Evolutionary conservation across 2,329 filamentous ascomycete genomes (phyloP).

Genomic region (Aspergillus chevalieri): DNA sequence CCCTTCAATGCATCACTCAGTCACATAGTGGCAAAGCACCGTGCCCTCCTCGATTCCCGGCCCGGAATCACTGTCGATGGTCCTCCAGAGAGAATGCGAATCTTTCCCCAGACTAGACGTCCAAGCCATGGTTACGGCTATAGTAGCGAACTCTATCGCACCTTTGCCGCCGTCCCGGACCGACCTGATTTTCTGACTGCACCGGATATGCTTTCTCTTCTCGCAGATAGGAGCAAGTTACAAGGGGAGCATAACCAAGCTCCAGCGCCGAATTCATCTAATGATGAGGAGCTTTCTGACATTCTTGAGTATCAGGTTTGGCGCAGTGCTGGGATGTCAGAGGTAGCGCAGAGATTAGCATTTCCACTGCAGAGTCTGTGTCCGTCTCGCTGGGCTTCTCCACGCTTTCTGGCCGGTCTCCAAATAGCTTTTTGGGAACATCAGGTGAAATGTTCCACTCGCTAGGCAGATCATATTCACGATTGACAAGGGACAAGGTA

Average conservation of each 20-base stretch:
- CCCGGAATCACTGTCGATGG: not conserved
- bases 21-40: not conserved
- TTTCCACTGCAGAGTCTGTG: not conserved
- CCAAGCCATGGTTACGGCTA: not conserved
- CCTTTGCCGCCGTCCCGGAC: not conserved
- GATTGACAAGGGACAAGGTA: too few relatives aligned
- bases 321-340: not conserved
- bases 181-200: not conserved
- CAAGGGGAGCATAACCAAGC: too few relatives aligned
- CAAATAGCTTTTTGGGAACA: not conserved
- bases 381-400: not conserved
- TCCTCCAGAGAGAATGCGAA: not conserved
- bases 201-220: not conserved
- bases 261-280: not conserved
- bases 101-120: not conserved
- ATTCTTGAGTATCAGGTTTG: not conserved
- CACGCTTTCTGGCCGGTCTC: not conserved
- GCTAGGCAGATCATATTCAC: too few relatives aligned
- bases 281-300: not conserved
- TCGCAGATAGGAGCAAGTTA: not conserved
- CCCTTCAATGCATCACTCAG: not conserved
- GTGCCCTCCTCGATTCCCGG: not conserved
- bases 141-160: not conserved
- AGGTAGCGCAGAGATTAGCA: not conserved
- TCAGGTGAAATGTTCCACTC: too few relatives aligned